phyloP scores from a whole-genome alignment of 257 asterid species.

The Schizonepeta tenuifolia region DNA sequence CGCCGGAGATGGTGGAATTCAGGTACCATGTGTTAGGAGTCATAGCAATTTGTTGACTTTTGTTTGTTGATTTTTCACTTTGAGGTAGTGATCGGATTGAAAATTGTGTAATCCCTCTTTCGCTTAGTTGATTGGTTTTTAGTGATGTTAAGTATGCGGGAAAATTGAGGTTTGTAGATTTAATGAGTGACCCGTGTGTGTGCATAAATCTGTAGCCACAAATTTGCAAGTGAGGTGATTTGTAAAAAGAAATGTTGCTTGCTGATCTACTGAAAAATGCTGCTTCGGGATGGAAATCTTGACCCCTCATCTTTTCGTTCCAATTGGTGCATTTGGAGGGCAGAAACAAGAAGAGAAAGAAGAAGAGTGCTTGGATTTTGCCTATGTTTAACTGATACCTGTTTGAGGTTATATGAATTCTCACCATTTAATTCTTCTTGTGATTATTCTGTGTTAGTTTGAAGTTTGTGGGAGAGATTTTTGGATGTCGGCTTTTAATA shows the following conservation, averaged over 20 bases:
- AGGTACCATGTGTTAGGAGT: conserved; percentile 45
- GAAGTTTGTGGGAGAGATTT: too few relatives aligned
- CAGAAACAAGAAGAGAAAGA: too few relatives aligned
- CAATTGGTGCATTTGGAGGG: too few relatives aligned
- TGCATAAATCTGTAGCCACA: background rate
- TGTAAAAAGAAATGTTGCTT: background rate
- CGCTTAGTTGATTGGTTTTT: conserved; percentile 26
- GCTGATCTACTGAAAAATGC: too few relatives aligned
- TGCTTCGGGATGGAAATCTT: too few relatives aligned
- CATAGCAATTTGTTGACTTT: background rate
- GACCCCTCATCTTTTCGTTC: too few relatives aligned
- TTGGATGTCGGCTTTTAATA: too few relatives aligned
- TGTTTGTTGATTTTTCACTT: conserved; percentile 12
- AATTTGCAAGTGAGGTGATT: conserved; percentile 21
- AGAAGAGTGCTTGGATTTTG: too few relatives aligned
- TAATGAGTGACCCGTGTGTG: conserved; percentile 25
- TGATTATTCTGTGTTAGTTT: too few relatives aligned
- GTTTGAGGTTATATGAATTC: too few relatives aligned
- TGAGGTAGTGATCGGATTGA: conserved; percentile 6
- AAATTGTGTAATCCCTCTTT: background rate
- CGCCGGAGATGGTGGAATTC: conserved; percentile 77
- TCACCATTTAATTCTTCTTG: too few relatives aligned
- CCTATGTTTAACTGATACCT: too few relatives aligned
- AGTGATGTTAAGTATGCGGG: background rate
- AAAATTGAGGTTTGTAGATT: conserved; percentile 28